Evolutionary conservation across 176 grass and related monocot genomes (phyloP).

Genomic region (Carex scoparia): DNA sequence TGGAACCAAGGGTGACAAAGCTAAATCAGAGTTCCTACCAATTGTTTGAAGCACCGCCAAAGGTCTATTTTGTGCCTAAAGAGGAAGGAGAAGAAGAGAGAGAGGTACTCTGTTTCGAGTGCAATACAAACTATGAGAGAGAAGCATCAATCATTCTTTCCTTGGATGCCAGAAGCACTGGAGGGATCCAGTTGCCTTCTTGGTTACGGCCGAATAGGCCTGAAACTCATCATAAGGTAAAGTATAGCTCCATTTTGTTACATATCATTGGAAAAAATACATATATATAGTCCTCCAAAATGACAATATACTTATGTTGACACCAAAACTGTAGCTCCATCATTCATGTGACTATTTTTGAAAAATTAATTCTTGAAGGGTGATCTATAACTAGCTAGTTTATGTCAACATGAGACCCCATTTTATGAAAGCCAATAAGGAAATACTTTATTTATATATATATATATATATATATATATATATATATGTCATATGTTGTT

Average conservation of each 20-base stretch:
- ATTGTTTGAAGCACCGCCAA: conserved; percentile 24
- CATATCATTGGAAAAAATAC: neutral
- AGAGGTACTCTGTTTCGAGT: conserved; percentile 60
- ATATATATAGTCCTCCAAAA: neutral
- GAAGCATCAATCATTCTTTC: conserved; percentile 54
- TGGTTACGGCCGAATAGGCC: conserved; percentile 47
- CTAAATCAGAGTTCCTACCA: conserved; percentile 29
- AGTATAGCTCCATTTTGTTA: neutral
- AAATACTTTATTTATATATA: too few relatives aligned
- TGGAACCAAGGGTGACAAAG: conserved; percentile 35
- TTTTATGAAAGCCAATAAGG: neutral
- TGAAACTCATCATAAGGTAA: conserved; percentile 41
- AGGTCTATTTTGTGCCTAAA: neutral
- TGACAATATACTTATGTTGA: neutral
- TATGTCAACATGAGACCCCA: neutral
- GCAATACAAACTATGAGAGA: conserved; percentile 62
- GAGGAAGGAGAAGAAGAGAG: conserved; percentile 47
- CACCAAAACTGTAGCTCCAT: neutral
- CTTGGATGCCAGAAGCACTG: conserved; percentile 17
- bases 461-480: neutral
- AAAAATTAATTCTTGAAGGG: neutral
- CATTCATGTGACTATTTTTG: neutral
- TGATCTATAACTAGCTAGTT: neutral
- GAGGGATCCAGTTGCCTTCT: conserved; percentile 32
- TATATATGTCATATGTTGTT: neutral